Evolutionary conservation across 768 basidiomycete genomes (phyloP), one percentile per base, ranked within the genome.

Genomic region (Lactarius evosmus): DNA sequence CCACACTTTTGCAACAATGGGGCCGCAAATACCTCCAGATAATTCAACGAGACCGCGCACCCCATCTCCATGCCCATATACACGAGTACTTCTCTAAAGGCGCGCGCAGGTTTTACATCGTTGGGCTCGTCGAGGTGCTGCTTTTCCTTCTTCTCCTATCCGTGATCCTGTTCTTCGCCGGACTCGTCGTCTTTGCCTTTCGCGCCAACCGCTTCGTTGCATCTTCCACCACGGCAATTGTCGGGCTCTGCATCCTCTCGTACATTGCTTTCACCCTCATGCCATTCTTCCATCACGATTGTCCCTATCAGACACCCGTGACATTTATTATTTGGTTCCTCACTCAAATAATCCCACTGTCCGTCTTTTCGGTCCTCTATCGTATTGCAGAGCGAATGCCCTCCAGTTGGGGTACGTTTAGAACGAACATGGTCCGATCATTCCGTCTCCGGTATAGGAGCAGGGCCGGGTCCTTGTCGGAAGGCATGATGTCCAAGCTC

Each of bases 161-260:
- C 22, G 12, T 63, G 4, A 38, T 63, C 40, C 62, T 66, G 9
- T 66, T 66, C 56, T 50, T 66, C 61, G 58, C 40, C 14, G 61
- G 64, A 11, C 44, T 66, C 34, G 19, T 38, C 7, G 34, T 30
- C 1, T 66, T 63, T 66, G 50, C 29, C 17, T 12, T 29, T 3
- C 53, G 9, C 12, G 38, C 40, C 8, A 59, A 49, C 3, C 32
- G 25, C 6, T 22, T 29, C n/a, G 53, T 63, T 25, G 57, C 57
- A 5, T n/a, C 16, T 7, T 4, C 55, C 57, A 30, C 46, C 29
- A 8, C 44, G 12, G 12, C 22, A 7, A 30, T 59, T 25, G 58
- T 63, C 29, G n/a, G 14, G 17, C 19, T 59, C 33, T 58, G 32
- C 22, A 5, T 29, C 30, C 11, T 46, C 14, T 29, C 40, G 6